Percentiles rank a stretch among this genome's conserved stretches.
Evolutionary conservation across 257 asterid species (phyloP).

Genomic region (Solanum etuberosum): DNA sequence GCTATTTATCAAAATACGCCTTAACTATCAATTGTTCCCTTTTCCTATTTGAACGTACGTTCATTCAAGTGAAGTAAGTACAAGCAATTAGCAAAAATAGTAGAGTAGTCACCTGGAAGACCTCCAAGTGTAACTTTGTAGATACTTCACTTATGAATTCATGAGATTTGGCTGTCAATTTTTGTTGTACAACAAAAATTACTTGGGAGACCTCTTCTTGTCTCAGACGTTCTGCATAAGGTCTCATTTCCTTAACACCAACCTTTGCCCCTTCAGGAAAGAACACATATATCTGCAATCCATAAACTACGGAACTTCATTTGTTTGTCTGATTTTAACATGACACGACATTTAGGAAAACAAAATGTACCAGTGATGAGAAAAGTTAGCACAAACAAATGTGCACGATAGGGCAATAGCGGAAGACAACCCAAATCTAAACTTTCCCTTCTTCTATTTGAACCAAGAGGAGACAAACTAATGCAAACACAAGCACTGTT

Average conservation of each 20-base stretch:
- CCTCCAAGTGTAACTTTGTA: slow-evolving; percentile 59
- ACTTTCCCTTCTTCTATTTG: too few species aligned
- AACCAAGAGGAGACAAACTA: too few species aligned
- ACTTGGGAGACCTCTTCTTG: slow-evolving; percentile 53
- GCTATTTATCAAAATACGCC: background rate
- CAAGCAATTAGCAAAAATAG: background rate
- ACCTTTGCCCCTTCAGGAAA: slow-evolving; percentile 72
- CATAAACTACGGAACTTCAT: background rate
- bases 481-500: too few species aligned
- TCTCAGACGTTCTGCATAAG: slow-evolving; percentile 63
- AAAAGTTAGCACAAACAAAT: too few species aligned
- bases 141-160: slow-evolving; percentile 55
- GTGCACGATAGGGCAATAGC: too few species aligned
- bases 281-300: slow-evolving; percentile 65
- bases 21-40: background rate
- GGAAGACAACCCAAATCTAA: too few species aligned
- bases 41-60: too few species aligned
- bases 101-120: slow-evolving; percentile 45
- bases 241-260: slow-evolving; percentile 67
- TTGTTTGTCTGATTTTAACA: background rate
- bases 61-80: background rate
- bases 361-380: background rate
- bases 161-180: slow-evolving; percentile 51
- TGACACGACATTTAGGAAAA: background rate
- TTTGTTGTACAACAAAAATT: slow-evolving; percentile 71